phyloP scores from a whole-genome alignment of 768 basidiomycete genomes.

The Naganishia kalamii region DNA sequence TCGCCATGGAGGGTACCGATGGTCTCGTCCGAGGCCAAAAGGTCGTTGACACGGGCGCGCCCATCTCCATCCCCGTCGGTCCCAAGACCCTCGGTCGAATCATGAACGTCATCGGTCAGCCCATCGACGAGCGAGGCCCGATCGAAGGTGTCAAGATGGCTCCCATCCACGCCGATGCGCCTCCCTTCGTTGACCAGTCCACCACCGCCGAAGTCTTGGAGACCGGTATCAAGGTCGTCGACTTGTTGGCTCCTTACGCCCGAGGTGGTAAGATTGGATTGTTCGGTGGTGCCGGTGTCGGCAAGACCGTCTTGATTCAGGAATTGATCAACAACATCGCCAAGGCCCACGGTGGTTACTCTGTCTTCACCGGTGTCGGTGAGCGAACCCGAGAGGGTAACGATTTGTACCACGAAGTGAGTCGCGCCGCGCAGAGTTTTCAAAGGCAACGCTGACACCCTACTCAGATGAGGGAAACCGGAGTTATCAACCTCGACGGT shows the following conservation, averaged over 20 bases:
- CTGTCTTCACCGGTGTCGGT: slow-evolving; percentile 97
- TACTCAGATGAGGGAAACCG: slow-evolving; percentile 98
- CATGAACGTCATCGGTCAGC: slow-evolving; percentile 99
- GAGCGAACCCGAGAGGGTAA: slow-evolving; percentile 99
- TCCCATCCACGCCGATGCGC: slow-evolving; percentile 96
- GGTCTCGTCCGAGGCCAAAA: slow-evolving; percentile 98
- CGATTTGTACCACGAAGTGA: slow-evolving; percentile 52
- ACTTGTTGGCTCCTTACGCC: slow-evolving; percentile 97
- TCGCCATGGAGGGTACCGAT: slow-evolving; percentile 99
- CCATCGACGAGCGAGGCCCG: slow-evolving; percentile 98
- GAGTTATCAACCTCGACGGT: slow-evolving; percentile 99
- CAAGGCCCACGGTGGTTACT: slow-evolving; percentile 99
- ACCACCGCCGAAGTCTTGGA: slow-evolving; percentile 98
- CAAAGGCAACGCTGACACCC: not conserved
- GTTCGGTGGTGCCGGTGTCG: slow-evolving; percentile 99
- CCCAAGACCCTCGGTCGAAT: slow-evolving; percentile 91
- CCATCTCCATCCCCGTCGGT: slow-evolving; percentile 95
- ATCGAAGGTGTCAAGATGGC: slow-evolving; percentile 88
- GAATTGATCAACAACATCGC: slow-evolving; percentile 99
- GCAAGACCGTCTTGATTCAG: slow-evolving; percentile 98
- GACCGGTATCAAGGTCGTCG: slow-evolving; percentile 99
- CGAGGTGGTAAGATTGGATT: slow-evolving; percentile 99
- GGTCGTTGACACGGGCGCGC: slow-evolving; percentile 92
- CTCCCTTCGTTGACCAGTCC: slow-evolving; percentile 95
- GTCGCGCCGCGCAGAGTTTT: not conserved